Evolutionary conservation across 2,329 filamentous ascomycete genomes (phyloP), one percentile per base, ranked within the genome.

Genomic region (Botrytis medusae): DNA sequence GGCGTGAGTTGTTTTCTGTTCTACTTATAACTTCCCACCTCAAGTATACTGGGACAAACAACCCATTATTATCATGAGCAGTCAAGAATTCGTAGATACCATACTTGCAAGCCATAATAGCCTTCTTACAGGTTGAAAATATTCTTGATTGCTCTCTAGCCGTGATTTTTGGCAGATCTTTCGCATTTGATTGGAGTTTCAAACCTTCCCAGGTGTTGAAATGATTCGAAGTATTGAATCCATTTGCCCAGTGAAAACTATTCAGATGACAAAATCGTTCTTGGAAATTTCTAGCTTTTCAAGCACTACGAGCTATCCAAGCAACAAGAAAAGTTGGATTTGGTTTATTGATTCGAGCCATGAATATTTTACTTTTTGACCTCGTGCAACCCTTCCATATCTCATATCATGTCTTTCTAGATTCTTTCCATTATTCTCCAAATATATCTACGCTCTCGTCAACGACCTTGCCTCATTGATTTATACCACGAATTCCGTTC

Each of bases 361-460:
- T 40, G 22, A 40, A n/a, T 22, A 25, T 10, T 9, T 61, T 16
- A 40, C 54, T 60, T 57, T 42, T n/a, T 34, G 18, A 29, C 40
- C 42, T 40, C 54, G 46, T 69, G 40, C 46, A 8, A 69, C 54
- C 12, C 20, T 42, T 46, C 29, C 59, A 71, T 67, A 12, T 74
- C 67, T 74, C 70, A 72, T 74, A 71, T 73, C 70, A 75, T 72
- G 40, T 67, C 40, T n/a, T 16, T 25, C 57, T 62, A 92, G 92
- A 59, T 94, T 94, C 86, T 94, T 95, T 79, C 90, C 90, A 2
- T 85, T 94, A 25, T 95, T 95, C 83, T 91, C 90, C 40, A 90
- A 87, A 61, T 94, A 94, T 81, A 95, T 95, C 77, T 95, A 96
- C 83, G 86, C 88, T 74, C 89, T 97, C 51, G 87, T 92, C 82